A percentile compares a stretch with the other conserved stretches of the same genome.
Evolutionary conservation across 192 early-diverging fungal species (phyloP).

Genomic region (Bifiguratus adelaidae): DNA sequence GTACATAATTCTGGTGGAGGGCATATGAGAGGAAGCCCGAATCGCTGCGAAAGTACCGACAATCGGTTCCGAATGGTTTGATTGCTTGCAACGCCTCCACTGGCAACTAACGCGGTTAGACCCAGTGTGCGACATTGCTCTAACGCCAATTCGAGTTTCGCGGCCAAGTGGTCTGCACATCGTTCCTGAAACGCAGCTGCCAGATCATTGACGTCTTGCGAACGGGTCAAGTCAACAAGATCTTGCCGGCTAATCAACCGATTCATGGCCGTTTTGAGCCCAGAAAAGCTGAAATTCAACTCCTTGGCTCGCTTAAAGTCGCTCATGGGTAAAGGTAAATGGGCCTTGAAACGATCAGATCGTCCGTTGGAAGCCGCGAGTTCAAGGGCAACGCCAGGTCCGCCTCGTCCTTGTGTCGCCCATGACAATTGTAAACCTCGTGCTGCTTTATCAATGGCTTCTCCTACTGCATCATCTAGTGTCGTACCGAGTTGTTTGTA

Average conservation of each 20-base stretch:
- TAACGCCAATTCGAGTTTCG: slow-evolving; percentile 47
- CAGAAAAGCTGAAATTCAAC: slow-evolving; percentile 65
- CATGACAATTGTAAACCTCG: slow-evolving; percentile 55
- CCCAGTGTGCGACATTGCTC: too few species aligned
- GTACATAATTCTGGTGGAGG: slow-evolving; percentile 71
- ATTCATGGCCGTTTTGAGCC: slow-evolving; percentile 57
- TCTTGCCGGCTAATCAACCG: slow-evolving; percentile 32
- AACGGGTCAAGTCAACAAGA: slow-evolving; percentile 8
- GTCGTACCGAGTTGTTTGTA: slow-evolving; percentile 58
- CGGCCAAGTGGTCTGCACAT: slow-evolving; percentile 44
- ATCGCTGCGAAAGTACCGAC: neutral
- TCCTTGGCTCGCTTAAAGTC: slow-evolving; percentile 27
- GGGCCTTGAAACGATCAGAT: slow-evolving; percentile 21
- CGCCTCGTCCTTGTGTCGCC: slow-evolving; percentile 49
- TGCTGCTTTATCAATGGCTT: slow-evolving; percentile 71
- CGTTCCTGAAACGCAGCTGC: slow-evolving; percentile 64
- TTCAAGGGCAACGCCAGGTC: slow-evolving; percentile 63
- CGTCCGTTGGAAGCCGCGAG: slow-evolving; percentile 38
- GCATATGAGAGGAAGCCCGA: slow-evolving; percentile 44
- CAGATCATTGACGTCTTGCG: slow-evolving; percentile 39
- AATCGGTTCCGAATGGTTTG: slow-evolving; percentile 33
- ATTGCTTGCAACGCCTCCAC: slow-evolving; percentile 76
- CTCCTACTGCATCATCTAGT: slow-evolving; percentile 64
- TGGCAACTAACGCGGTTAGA: slow-evolving; percentile 51
- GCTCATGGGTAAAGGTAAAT: slow-evolving; percentile 51